Evolutionary conservation across 306 rosid species (phyloP).

Genomic region (Sophora flavescens): DNA sequence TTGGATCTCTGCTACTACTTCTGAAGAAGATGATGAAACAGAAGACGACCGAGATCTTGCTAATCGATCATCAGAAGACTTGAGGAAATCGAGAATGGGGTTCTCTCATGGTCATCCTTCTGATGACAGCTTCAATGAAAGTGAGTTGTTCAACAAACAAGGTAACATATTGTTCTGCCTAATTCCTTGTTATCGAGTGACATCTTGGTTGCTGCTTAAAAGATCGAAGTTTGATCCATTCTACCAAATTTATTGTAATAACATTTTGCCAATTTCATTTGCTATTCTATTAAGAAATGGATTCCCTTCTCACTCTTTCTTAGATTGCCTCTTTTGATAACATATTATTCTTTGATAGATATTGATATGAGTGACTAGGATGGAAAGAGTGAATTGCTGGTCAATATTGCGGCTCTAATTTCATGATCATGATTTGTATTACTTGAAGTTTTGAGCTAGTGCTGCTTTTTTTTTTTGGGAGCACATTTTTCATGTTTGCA

Average conservation of each 20-base stretch:
- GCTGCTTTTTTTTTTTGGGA: background rate
- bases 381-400: background rate
- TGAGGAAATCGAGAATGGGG: constrained; percentile 81
- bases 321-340: background rate
- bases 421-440: background rate
- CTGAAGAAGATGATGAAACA: constrained; percentile 78
- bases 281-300: constrained; percentile 5
- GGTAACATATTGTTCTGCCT: constrained; percentile 49
- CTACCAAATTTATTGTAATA: background rate
- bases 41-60: constrained; percentile 77
- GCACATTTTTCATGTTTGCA: background rate
- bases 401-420: background rate
- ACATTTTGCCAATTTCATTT: background rate
- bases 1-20: constrained; percentile 77
- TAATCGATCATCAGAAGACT: constrained; percentile 67
- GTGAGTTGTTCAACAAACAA: constrained; percentile 63
- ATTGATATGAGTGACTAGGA: background rate
- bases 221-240: background rate
- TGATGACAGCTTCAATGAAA: constrained; percentile 67
- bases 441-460: background rate
- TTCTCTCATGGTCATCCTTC: constrained; percentile 65
- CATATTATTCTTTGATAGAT: background rate
- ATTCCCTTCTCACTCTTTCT: background rate
- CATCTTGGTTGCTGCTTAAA: background rate
- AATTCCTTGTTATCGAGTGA: background rate